Base-by-base conservation (phyloP, 2,329 filamentous ascomycete species). In the Rachicladosporium sp. region DNA sequence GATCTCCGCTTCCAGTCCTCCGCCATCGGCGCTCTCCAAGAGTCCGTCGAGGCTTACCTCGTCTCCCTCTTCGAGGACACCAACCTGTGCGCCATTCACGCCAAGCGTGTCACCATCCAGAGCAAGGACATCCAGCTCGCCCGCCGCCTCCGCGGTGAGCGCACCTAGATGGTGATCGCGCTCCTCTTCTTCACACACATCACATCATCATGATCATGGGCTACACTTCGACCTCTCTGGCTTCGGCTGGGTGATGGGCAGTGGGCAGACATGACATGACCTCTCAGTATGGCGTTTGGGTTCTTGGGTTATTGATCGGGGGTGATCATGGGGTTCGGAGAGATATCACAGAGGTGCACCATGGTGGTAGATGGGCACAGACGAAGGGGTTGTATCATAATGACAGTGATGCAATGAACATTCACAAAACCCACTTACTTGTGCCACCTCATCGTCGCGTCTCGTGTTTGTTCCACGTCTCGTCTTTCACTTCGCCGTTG, bases 71-170 rank as follows among this genome's bases (percentile, higher is more conserved):
- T 96, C 57, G 88, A 95, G 61, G 86, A 93, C 64, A 85, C 85
- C 49, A 95, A 96, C 66, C 74, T 96, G 32, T 95, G 89, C 66
- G 91, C 89, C 46, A 88, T 96, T 53, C 89, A 96, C 65, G 91
- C 89, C 46, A 95, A 94, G 69, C 74, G 89, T 59, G 87, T 96
- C 38, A 96, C 89, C 31, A 93, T 95, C 53, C 67, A 59, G 49
- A 87, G 91, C 64, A 94, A 94, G 67, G 91, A 96, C 63, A 94
- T 98, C 53, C 89, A 95, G 66, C 74, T 96, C 44, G 89, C 89
- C 49, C 68, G 68, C 52, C 68, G 68, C 48, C 67, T 71, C 56
- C 68, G 68, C 59, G 68, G 68, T 55, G 68, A 70, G 66, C 67
- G 68, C 48, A 69, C 67, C 62, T 70, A 69, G 23, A 27, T 27